Percentiles rank a stretch among this genome's conserved stretches.
These are phyloP conservation scores for Limonium bicolor DNA, from an alignment of 148 eudicot genomes.

Conservation along the genomic window DNA sequence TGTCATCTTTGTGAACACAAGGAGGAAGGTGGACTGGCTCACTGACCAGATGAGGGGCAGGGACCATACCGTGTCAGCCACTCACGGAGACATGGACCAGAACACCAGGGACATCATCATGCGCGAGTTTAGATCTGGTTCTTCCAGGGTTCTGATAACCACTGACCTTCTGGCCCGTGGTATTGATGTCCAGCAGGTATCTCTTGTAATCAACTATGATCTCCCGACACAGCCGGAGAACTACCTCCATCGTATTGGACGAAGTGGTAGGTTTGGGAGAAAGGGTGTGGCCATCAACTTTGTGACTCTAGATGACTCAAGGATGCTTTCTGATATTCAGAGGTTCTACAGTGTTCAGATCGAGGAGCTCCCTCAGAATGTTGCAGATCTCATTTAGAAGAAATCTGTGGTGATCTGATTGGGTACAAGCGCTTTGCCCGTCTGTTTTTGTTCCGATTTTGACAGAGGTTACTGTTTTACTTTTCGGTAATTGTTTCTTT, in stretches of 20 bases:
- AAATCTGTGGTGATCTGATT: too few relatives aligned
- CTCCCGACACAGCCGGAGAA: slow-evolving; percentile 41
- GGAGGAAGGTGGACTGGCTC: slow-evolving; percentile 42
- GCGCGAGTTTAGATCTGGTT: slow-evolving; percentile 34
- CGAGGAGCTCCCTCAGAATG: slow-evolving; percentile 34
- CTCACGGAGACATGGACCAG: slow-evolving; percentile 43
- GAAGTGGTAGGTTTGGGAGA: slow-evolving; percentile 36
- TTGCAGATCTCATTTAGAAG: slow-evolving; percentile 33
- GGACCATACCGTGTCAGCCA: slow-evolving; percentile 40
- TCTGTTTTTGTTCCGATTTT: too few relatives aligned
- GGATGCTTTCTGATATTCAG: slow-evolving; percentile 35
- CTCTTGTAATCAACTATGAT: slow-evolving; percentile 35
- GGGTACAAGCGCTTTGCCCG: too few relatives aligned
- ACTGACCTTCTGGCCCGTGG: slow-evolving; percentile 39
- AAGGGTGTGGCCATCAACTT: slow-evolving; percentile 42
- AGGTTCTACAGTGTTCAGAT: slow-evolving; percentile 29
- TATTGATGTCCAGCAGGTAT: slow-evolving; percentile 37
- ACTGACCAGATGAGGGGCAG: slow-evolving; percentile 35
- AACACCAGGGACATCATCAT: slow-evolving; percentile 31
- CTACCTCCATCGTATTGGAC: slow-evolving; percentile 31
- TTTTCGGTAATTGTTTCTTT: too few relatives aligned
- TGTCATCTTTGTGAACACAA: slow-evolving; percentile 37
- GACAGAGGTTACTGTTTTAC: too few relatives aligned
- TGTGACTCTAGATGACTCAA: slow-evolving; percentile 25
- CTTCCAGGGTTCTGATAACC: slow-evolving; percentile 37